phyloP scores from a whole-genome alignment of 2,329 filamentous ascomycete genomes.

The Nemania sp. region DNA sequence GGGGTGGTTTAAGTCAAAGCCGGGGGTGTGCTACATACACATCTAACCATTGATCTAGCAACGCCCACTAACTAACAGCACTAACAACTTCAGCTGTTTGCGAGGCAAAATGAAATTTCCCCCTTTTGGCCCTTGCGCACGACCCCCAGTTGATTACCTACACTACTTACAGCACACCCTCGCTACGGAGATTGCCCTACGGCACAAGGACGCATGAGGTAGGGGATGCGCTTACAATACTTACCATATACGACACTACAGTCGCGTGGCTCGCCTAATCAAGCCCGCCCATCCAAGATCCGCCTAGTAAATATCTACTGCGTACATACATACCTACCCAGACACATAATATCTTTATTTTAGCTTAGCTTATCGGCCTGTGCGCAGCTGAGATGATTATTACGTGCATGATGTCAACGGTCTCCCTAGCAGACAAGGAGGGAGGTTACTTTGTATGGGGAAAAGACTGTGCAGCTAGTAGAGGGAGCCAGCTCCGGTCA shows the following conservation, averaged over 20 bases:
- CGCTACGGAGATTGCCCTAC: slow-evolving; percentile 11
- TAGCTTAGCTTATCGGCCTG: not conserved
- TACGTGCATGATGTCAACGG: slow-evolving; percentile 23
- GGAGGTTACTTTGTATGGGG: not conserved
- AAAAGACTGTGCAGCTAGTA: slow-evolving; percentile 8
- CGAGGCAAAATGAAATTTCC: slow-evolving; percentile 34
- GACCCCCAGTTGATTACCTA: not conserved
- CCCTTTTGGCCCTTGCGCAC: slow-evolving; percentile 34
- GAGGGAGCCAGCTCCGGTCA: no score
- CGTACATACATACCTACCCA: not conserved
- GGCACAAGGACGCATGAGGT: slow-evolving; percentile 3
- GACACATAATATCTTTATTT: not conserved
- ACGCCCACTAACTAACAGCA: slow-evolving; percentile 31
- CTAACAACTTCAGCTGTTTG: slow-evolving; percentile 31
- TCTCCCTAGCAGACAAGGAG: not conserved
- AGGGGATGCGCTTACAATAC: not conserved
- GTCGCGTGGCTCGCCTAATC: not conserved
- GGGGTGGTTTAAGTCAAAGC: slow-evolving; percentile 26
- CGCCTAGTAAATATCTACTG: not conserved
- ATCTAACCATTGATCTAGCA: slow-evolving; percentile 1
- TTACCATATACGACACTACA: not conserved
- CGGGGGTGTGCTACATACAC: slow-evolving; percentile 29
- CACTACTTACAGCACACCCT: not conserved
- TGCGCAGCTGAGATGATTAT: slow-evolving; percentile 1
- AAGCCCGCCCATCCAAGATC: not conserved